Conservation (phyloP, 306 rosid genomes). For the Inga leiocalycina region DNA sequence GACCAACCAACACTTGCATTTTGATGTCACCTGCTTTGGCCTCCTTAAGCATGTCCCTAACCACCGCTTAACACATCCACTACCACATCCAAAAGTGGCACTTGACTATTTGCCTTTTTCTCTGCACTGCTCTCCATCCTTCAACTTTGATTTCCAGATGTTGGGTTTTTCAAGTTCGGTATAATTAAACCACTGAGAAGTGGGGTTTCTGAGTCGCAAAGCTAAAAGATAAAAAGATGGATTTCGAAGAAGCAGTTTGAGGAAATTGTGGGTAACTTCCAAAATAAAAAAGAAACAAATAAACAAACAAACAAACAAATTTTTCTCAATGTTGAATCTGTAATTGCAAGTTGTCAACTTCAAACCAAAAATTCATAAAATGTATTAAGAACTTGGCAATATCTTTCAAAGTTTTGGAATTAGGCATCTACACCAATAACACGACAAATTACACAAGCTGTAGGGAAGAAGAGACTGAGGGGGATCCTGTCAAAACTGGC, state of each 20-base stretch:
- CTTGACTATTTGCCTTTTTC: constrained; percentile 41
- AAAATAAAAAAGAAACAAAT: neutral
- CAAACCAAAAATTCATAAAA: no score
- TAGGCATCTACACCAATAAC: no score
- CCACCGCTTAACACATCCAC: constrained; percentile 91
- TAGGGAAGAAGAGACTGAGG: no score
- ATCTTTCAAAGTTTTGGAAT: no score
- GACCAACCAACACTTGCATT: constrained; percentile 92
- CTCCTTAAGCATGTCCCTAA: constrained; percentile 80
- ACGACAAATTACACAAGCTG: no score
- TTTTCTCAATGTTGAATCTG: no score
- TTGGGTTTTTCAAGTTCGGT: constrained; percentile 19
- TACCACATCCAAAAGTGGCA: constrained; percentile 79
- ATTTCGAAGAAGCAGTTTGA: neutral
- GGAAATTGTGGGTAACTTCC: constrained; percentile 2
- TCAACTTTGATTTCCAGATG: constrained; percentile 25
- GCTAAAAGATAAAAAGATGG: neutral
- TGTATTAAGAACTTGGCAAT: no score
- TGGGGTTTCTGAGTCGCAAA: constrained; percentile 7
- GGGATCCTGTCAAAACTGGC: constrained; percentile 43
- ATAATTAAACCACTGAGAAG: neutral
- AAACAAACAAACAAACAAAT: neutral
- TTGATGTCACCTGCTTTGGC: constrained; percentile 87
- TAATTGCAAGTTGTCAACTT: no score
- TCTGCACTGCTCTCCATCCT: constrained; percentile 66